Evolutionary conservation across 73 alveolate genomes (phyloP), one percentile per base, ranked within the genome.

Genomic region (Urostyla sp.): DNA sequence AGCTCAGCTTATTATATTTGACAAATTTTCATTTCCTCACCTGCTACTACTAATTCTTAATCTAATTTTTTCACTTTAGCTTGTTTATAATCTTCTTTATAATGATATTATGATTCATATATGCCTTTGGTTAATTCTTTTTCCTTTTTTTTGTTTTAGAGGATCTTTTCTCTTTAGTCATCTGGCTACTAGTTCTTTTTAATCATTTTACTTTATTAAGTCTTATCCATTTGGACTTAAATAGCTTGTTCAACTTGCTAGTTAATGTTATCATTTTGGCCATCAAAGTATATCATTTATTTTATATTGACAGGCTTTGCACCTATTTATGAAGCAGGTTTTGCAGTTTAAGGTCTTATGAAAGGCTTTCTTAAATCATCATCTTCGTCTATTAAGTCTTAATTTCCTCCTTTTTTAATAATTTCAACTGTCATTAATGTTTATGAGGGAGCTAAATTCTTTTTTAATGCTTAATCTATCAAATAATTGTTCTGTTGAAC

Each of bases 1-100:
- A 38, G 72, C 20, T 45, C 72, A 5, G 23, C 69, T 3, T 69
- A 27, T 18, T 45, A n/a, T 2, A 69, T 45, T 46, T 46, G 83
- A n/a, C n/a, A n/a, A n/a, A n/a, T n/a, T n/a, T n/a, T n/a, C 72
- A 69, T 45, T 24, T 69, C 83, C 7, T 67, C 8, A 15, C 83
- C 83, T 6, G 15, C 20, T 0, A 69, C 34, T 4, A 46, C 36
- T 5, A 69, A 27, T 1, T 69, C 31, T 40, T 63, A 43, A 69
- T 44, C 83, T 11, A 44, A 16, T 30, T 46, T 23, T 21, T 53
- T 3, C 15, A 46, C 7, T 27, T 69, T 69, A 5, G 5, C 53
- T 3, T 69, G 20, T 21, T 45, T 69, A 49, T 20, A 69, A 24
- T 69, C 83, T n/a, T 69, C 83, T 48, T 69, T 69, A 30, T 69